These are phyloP conservation scores for Flaveria brownii DNA, from an alignment of 129 eudicot species.

Conservation along the genomic window DNA sequence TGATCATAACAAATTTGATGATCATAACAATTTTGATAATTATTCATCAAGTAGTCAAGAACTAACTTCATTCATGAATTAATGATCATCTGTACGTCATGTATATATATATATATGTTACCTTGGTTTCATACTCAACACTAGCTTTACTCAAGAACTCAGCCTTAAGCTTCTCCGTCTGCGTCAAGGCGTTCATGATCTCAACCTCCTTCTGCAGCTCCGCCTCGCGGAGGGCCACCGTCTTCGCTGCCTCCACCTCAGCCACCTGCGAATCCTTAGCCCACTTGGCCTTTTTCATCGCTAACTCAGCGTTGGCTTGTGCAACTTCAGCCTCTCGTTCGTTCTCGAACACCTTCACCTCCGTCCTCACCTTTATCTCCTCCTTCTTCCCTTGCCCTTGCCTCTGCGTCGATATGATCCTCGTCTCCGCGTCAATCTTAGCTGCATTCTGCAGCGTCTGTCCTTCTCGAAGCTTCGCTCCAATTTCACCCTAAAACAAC, in stretches of 20 bases:
- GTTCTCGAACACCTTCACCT: constrained; percentile 61
- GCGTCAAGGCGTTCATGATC: constrained; percentile 64
- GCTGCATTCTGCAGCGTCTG: constrained; percentile 73
- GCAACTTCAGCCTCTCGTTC: constrained; percentile 61
- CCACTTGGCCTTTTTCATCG: constrained; percentile 61
- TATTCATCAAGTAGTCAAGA: too few species aligned
- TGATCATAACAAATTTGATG: background rate
- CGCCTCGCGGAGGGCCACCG: constrained; percentile 60
- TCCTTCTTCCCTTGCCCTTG: constrained; percentile 62
- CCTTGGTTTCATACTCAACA: constrained; percentile 73
- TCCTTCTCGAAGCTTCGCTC: constrained; percentile 59
- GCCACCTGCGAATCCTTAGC: constrained; percentile 58
- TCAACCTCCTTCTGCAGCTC: constrained; percentile 71
- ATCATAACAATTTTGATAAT: background rate
- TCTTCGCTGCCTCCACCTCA: constrained; percentile 63
- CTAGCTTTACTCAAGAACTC: constrained; percentile 68
- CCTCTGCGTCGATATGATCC: constrained; percentile 53
- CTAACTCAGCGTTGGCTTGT: constrained; percentile 53
- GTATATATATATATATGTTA: constrained; percentile 1
- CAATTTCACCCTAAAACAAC: constrained; percentile 65
- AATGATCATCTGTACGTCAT: background rate
- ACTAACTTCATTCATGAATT: too few species aligned
- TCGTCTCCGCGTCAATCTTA: constrained; percentile 73
- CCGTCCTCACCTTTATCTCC: constrained; percentile 52
- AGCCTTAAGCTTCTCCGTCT: constrained; percentile 66